These are phyloP conservation scores for Scedosporium dehoogii DNA, from an alignment of 2,329 filamentous ascomycete genomes.

Conservation along the genomic window DNA sequence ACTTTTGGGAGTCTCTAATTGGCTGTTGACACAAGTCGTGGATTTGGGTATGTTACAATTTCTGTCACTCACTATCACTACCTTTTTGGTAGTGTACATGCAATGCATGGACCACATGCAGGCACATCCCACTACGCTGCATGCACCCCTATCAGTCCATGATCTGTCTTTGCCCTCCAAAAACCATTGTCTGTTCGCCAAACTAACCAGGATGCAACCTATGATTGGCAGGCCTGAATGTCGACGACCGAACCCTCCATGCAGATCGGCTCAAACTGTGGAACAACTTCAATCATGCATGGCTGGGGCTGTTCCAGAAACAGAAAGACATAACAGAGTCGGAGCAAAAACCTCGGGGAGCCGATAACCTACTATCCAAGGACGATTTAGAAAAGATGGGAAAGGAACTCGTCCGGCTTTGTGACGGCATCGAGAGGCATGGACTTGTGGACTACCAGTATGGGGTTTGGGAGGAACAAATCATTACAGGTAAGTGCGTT, in stretches of 20 bases:
- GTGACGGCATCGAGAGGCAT: conserved; percentile 78
- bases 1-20: conserved; percentile 41
- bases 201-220: background rate
- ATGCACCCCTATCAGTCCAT: background rate
- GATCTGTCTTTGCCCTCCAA: background rate
- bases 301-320: conserved; percentile 6
- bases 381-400: conserved; percentile 70
- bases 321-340: conserved; percentile 6
- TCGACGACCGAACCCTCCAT: conserved; percentile 10
- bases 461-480: conserved; percentile 91
- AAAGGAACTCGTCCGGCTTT: conserved; percentile 69
- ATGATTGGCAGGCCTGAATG: conserved; percentile 8
- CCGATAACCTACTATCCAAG: conserved; percentile 55
- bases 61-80: background rate
- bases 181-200: background rate
- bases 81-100: background rate
- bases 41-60: conserved; percentile 38
- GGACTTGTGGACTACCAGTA: conserved; percentile 97
- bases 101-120: background rate
- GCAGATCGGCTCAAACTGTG: conserved; percentile 72
- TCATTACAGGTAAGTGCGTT: conserved; percentile 60
- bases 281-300: conserved; percentile 84
- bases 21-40: conserved; percentile 44
- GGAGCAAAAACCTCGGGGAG: conserved; percentile 44
- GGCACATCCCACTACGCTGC: background rate